Conservation (phyloP, 2,329 filamentous ascomycete genomes). For the Cladosporium oxysporum region DNA sequence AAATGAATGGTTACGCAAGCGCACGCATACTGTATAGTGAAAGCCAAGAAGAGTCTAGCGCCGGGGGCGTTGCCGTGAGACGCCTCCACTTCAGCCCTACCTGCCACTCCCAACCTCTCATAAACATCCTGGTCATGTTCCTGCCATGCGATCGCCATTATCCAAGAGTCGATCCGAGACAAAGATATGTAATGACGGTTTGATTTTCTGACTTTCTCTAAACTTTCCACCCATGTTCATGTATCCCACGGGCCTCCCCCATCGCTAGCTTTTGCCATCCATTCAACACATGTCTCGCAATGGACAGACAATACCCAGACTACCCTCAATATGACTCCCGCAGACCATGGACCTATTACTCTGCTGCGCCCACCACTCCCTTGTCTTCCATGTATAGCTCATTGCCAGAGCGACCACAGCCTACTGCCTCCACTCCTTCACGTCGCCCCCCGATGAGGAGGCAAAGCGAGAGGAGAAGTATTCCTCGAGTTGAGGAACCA, state of each 20-base stretch:
- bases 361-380: slow-evolving; percentile 9
- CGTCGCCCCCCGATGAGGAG: slow-evolving; percentile 7
- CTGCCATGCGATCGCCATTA: not conserved
- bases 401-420: slow-evolving; percentile 4
- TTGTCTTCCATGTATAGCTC: slow-evolving; percentile 9
- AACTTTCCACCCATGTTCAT: slow-evolving; percentile 1
- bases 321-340: slow-evolving; percentile 16
- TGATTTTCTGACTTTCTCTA: slow-evolving; percentile 1
- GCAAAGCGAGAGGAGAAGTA: slow-evolving; percentile 12
- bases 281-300: slow-evolving; percentile 14
- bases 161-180: slow-evolving; percentile 9
- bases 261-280: slow-evolving; percentile 4
- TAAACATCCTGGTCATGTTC: not conserved
- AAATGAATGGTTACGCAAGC: not conserved
- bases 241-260: not conserved
- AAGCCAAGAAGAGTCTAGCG: not conserved
- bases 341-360: slow-evolving; percentile 15
- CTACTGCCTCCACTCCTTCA: not conserved
- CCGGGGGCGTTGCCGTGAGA: not conserved
- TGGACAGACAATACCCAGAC: slow-evolving; percentile 19
- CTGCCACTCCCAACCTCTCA: slow-evolving; percentile 7
- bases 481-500: not conserved
- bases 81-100: not conserved
- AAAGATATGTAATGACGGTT: slow-evolving; percentile 5
- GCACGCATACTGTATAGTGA: not conserved